Base-by-base conservation (phyloP, 371 early-diverging fungal genomes). In the Lichtheimia ramosa region DNA sequence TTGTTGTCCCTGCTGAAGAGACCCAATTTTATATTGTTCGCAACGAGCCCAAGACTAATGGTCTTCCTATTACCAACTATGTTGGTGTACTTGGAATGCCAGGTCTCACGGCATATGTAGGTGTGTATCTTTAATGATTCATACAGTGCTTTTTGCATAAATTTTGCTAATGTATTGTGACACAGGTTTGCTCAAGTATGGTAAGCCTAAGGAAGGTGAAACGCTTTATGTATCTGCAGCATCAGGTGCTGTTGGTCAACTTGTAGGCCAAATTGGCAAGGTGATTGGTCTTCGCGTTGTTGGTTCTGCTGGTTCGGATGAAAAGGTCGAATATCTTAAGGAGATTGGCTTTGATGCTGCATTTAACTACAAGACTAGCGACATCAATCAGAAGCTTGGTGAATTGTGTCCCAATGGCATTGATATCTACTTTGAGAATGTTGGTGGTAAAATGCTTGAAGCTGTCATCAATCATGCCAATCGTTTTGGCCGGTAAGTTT, bases 291-390 rank as follows among this genome's bases (percentile, higher is more conserved):
- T 81, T 25, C 78, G 67, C 14, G 93, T 94, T 13, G 83, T 92
- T 18, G 94, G 92, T 14, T 81, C 83, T 2, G 91, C 91, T 3
- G 90, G 92, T 1, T 77, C 85, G 4, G 89, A 92, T 41, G 91
- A 89, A 12, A 27, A 27, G 27, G n/a, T n/a, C n/a, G n/a, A n/a
- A n/a, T n/a, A n/a, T n/a, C n/a, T n/a, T n/a, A n/a, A n/a, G n/a
- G n/a, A 75, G 8, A 78, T 78, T 40, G 87, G 86, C 3, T 87
- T 86, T 43, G 90, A 91, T 70, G 89, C 62, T 4, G 94, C 85
- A 6, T 91, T 94, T 83, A 92, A 92, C 78, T 92, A 92, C 83
- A 92, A 91, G 75, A 89, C 83, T 2, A 72, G 74, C 21, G 83
- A 81, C 48, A 69, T 62, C 16, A 58, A 62, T n/a, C 65, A 64